Evolutionary conservation across 2,329 filamentous ascomycete genomes (phyloP), one percentile per base, ranked within the genome.

Genomic region (Exserohilum rostratum): DNA sequence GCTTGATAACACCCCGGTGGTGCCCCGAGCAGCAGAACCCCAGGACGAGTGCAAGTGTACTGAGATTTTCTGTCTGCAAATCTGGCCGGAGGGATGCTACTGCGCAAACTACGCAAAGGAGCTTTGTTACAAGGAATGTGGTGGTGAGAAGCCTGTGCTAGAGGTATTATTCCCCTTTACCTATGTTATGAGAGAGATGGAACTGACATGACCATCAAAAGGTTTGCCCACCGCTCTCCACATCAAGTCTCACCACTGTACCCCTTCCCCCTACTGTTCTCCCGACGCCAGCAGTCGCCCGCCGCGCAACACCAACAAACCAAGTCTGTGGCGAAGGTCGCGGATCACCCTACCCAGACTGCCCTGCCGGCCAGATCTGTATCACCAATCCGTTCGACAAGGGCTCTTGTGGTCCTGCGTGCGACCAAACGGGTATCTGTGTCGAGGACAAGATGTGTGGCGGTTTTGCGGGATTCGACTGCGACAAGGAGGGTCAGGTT

Each of bases 391-490:
- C 72, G 7, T 64, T 60, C 42, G 57, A 50, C 31, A 45, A 59
- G 7, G 67, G 65, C 3, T 75, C 73, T 22, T 76, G 73, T 49
- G 74, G 73, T 2, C 66, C 70, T 0, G 68, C 55, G 6, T 74
- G 71, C 51, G 74, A 74, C 48, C 61, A 55, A 2, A 38, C 56
- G 0, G 74, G 74, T 20, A 71, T 76, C 9, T 77, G 74, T 35
- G 72, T 75, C 12, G 57, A 66, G 44, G 62, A 72, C 6, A 64
- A 66, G 49, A 33, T 71, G 42, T 80, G 79, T 55, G 77, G 78
- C 22, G 79, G 78, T 0, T 73, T 80, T 47, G 73, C 70, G 0
- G 77, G 70, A 1, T 62, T 72, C 17, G 27, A 2, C 2, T 80
- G 79, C 55, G 53, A 64, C 5, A 38, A 50, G 3, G 37, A 51